Evolutionary conservation across 495 filamentous ascomycete genomes (phyloP).

Genomic region (Tuber calosporum): DNA sequence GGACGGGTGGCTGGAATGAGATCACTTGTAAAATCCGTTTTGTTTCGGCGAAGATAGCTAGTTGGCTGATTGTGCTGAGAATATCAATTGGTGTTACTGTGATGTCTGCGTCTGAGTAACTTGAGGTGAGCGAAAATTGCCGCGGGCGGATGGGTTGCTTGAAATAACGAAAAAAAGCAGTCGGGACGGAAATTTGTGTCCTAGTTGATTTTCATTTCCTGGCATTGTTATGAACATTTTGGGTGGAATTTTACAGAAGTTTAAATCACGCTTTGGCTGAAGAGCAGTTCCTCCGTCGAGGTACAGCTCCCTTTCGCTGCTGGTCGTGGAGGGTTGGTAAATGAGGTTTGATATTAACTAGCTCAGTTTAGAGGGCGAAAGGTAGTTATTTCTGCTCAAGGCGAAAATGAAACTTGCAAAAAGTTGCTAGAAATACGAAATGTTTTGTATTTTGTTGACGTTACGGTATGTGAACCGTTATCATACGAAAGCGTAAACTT

Average conservation of each 20-base stretch:
- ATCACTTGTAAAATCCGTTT: not conserved
- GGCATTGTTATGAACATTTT: not conserved
- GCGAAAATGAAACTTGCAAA: not conserved
- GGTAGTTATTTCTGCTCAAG: not conserved
- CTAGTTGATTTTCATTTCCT: not conserved
- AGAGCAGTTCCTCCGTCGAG: not conserved
- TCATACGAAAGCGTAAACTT: not conserved
- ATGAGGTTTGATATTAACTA: not conserved
- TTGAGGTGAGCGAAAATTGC: not conserved
- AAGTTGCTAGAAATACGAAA: not conserved
- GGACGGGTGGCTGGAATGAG: not conserved
- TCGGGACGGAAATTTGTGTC: not conserved
- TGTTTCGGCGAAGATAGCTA: not conserved
- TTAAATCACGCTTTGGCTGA: not conserved
- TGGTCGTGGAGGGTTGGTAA: not conserved
- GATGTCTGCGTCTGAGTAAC: not conserved
- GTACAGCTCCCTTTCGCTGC: not conserved
- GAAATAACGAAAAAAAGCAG: not conserved
- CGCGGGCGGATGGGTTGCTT: not conserved
- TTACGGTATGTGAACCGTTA: not conserved
- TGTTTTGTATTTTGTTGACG: not conserved
- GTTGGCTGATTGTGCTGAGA: not conserved
- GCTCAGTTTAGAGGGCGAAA: not conserved
- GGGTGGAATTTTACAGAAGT: not conserved
- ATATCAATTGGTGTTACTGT: not conserved